phyloP scores from a whole-genome alignment of 164 flowering plant genomes.

The Echeveria elegans region DNA sequence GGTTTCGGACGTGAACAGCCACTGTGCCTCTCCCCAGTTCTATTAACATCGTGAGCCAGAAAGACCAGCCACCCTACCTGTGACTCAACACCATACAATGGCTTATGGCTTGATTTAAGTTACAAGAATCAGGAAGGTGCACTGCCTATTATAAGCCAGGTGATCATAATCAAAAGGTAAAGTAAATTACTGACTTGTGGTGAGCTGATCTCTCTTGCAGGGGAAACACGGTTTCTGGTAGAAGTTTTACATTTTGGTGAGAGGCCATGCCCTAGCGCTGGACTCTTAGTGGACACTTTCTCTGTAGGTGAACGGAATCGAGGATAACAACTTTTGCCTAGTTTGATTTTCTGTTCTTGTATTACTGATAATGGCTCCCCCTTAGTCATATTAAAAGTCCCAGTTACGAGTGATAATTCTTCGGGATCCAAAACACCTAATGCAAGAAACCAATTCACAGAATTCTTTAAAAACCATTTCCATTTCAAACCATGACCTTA shows the following conservation, averaged over 20 bases:
- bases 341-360: slow-evolving; percentile 27
- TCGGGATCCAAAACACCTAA: slow-evolving; percentile 69
- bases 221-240: slow-evolving; percentile 13
- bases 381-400: slow-evolving; percentile 20
- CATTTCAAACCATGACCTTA: background rate
- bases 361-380: slow-evolving; percentile 25
- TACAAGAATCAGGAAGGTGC: background rate
- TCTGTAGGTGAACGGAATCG: slow-evolving; percentile 21
- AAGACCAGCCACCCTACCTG: slow-evolving; percentile 37
- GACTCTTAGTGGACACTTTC: slow-evolving; percentile 21
- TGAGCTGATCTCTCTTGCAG: slow-evolving; percentile 28
- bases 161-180: background rate
- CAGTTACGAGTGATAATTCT: slow-evolving; percentile 63
- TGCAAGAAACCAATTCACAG: background rate
- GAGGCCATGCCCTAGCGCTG: slow-evolving; percentile 12
- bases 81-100: slow-evolving; percentile 8
- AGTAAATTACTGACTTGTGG: background rate
- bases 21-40: slow-evolving; percentile 32
- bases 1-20: slow-evolving; percentile 36
- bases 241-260: slow-evolving; percentile 17
- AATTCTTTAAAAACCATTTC: background rate
- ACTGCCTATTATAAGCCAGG: background rate
- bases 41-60: slow-evolving; percentile 21
- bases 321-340: slow-evolving; percentile 12
- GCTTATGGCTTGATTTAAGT: background rate